phyloP scores from a whole-genome alignment of 139 green algal species.

The Diplosphaera chodatii region DNA sequence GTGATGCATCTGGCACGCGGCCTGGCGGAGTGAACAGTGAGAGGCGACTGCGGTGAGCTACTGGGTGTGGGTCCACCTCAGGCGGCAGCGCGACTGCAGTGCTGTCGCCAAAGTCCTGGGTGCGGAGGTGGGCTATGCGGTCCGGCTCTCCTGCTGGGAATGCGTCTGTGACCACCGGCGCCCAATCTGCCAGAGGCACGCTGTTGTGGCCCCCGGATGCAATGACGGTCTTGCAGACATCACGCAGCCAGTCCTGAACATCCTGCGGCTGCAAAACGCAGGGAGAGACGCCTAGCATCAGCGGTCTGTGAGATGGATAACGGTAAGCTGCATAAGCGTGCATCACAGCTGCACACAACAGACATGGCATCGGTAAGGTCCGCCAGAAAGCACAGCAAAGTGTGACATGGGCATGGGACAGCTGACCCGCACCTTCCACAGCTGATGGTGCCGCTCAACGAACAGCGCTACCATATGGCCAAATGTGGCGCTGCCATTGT shows the following conservation, averaged over 20 bases:
- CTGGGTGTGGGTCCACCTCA: conserved; percentile 9
- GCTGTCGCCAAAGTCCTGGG: conserved; percentile 75
- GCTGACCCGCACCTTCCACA: conserved; percentile 68
- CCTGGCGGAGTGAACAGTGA: too few species aligned
- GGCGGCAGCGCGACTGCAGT: conserved; percentile 51
- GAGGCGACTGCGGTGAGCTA: background rate
- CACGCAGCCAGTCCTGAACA: conserved; percentile 58
- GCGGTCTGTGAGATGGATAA: too few species aligned
- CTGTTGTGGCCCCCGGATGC: conserved; percentile 3
- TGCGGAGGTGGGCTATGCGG: conserved; percentile 63
- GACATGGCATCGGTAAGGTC: too few species aligned
- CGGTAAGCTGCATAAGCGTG: background rate
- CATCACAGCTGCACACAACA: background rate
- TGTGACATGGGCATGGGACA: background rate
- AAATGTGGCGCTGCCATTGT: conserved; percentile 55
- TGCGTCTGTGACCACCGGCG: conserved; percentile 33
- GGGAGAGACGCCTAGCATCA: too few species aligned
- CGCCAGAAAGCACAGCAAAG: background rate
- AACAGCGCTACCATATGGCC: conserved; percentile 76
- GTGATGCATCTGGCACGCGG: too few species aligned
- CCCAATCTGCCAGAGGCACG: conserved; percentile 46
- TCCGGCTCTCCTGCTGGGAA: conserved; percentile 44
- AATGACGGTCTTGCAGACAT: conserved; percentile 15
- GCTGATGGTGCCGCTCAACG: conserved; percentile 69
- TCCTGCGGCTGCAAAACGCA: conserved; percentile 36